Percentiles rank a stretch among this genome's conserved stretches.
These are phyloP conservation scores for Magnolia officinalis DNA, from an alignment of 164 flowering plant genomes.

Conservation along the genomic window DNA sequence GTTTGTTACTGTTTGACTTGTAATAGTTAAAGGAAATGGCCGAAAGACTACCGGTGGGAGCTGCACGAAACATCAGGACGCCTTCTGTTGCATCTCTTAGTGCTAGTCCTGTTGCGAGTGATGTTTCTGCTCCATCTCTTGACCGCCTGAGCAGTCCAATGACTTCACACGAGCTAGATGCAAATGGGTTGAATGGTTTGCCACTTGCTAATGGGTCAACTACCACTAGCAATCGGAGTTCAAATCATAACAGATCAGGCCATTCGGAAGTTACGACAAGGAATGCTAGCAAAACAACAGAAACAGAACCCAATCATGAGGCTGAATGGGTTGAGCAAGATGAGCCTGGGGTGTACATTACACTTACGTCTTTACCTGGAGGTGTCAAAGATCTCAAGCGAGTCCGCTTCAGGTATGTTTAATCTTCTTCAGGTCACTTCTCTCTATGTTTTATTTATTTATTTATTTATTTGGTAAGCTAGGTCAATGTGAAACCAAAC, in stretches of 20 bases:
- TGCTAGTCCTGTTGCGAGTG: slow-evolving; percentile 44
- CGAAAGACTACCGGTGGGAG: slow-evolving; percentile 84
- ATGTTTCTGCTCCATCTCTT: slow-evolving; percentile 33
- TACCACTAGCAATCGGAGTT: slow-evolving; percentile 37
- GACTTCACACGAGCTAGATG: slow-evolving; percentile 40
- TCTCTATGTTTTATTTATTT: neutral
- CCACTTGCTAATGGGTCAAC: slow-evolving; percentile 56
- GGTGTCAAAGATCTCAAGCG: slow-evolving; percentile 85
- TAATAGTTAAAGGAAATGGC: slow-evolving; percentile 92
- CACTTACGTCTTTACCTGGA: slow-evolving; percentile 79
- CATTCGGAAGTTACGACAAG: slow-evolving; percentile 42
- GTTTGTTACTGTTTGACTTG: slow-evolving; percentile 1
- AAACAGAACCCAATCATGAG: slow-evolving; percentile 55
- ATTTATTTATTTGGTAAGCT: neutral
- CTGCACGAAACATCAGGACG: slow-evolving; percentile 52
- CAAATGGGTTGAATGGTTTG: slow-evolving; percentile 41
- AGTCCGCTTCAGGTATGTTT: slow-evolving; percentile 89
- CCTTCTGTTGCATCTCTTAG: slow-evolving; percentile 47
- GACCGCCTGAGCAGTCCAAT: slow-evolving; percentile 49
- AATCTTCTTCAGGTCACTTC: neutral
- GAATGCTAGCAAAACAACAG: slow-evolving; percentile 60
- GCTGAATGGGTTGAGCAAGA: slow-evolving; percentile 96
- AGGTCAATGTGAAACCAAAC: neutral
- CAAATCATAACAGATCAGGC: slow-evolving; percentile 38
- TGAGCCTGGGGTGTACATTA: slow-evolving; percentile 94